These are phyloP conservation scores for Botrytis elliptica DNA, from an alignment of 2,329 filamentous ascomycete species.

Conservation along the genomic window DNA sequence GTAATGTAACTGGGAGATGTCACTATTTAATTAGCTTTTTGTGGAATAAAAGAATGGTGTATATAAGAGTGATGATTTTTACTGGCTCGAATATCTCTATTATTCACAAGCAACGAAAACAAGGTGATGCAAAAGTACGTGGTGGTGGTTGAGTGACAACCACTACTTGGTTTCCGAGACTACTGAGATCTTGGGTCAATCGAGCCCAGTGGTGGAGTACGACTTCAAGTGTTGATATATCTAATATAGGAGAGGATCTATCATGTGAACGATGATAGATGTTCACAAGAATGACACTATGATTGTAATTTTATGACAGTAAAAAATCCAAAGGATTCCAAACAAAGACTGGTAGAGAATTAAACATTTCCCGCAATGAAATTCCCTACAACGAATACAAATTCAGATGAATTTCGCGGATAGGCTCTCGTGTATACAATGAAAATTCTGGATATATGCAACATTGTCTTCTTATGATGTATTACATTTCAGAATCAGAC, in stretches of 20 bases:
- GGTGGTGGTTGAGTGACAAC: not conserved
- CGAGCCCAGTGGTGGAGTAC: accelerated
- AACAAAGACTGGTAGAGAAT: too few relatives aligned
- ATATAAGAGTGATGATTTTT: not conserved
- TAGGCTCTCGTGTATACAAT: too few relatives aligned
- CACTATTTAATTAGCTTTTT: not conserved
- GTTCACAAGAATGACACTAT: not conserved
- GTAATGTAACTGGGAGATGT: not conserved
- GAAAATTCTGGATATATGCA: too few relatives aligned
- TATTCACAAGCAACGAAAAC: not conserved
- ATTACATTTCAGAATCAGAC: too few relatives aligned
- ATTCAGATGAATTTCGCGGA: too few relatives aligned
- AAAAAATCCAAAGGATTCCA: too few relatives aligned
- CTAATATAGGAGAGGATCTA: not conserved
- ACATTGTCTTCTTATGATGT: too few relatives aligned
- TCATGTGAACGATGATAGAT: accelerated
- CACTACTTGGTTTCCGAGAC: not conserved
- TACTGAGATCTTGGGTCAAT: accelerated
- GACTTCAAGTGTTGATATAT: accelerated
- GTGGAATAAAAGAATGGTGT: not conserved
- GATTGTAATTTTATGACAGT: not conserved
- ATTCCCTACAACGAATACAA: too few relatives aligned
- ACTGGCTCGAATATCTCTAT: not conserved
- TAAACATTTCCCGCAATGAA: too few relatives aligned
- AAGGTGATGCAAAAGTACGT: too few relatives aligned